Conservation (phyloP, 768 basidiomycete species). For the Botryobasidium botryosum region DNA sequence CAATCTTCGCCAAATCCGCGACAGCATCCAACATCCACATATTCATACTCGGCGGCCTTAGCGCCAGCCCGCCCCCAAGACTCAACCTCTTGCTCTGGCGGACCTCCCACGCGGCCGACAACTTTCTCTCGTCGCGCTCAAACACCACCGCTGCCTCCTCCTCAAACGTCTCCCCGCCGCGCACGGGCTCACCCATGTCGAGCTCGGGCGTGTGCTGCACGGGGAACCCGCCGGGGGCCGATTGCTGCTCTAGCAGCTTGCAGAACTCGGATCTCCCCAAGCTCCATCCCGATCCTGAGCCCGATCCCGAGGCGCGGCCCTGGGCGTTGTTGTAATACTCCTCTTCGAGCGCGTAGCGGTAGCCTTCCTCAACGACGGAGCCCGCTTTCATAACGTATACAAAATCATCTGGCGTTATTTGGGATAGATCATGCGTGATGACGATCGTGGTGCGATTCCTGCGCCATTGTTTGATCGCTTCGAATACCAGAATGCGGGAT, state of each 20-base stretch:
- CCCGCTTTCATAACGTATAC: slow-evolving; percentile 85
- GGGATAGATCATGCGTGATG: slow-evolving; percentile 89
- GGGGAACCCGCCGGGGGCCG: slow-evolving; percentile 33
- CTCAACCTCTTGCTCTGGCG: slow-evolving; percentile 7
- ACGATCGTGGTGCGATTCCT: slow-evolving; percentile 73
- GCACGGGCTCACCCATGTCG: neutral
- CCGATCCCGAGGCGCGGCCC: no score
- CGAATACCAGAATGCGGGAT: slow-evolving; percentile 71
- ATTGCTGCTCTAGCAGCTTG: slow-evolving; percentile 44
- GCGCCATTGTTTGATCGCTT: slow-evolving; percentile 45
- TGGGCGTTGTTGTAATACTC: neutral
- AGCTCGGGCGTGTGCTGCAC: slow-evolving; percentile 12
- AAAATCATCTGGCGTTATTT: slow-evolving; percentile 60
- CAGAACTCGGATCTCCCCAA: slow-evolving; percentile 34
- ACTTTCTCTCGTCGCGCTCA: slow-evolving; percentile 16
- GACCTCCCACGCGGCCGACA: neutral
- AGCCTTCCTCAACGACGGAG: slow-evolving; percentile 71
- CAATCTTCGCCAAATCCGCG: slow-evolving; percentile 42
- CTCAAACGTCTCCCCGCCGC: neutral
- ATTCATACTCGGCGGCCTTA: neutral
- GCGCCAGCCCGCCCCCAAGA: neutral
- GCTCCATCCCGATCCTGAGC: slow-evolving; percentile 8
- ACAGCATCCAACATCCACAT: slow-evolving; percentile 83
- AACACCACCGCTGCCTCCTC: no score
- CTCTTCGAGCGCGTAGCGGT: slow-evolving; percentile 55